Percentiles rank a stretch among this genome's conserved stretches.
Evolutionary conservation across 129 eudicot genomes (phyloP).

Genomic region (Tagetes erecta): DNA sequence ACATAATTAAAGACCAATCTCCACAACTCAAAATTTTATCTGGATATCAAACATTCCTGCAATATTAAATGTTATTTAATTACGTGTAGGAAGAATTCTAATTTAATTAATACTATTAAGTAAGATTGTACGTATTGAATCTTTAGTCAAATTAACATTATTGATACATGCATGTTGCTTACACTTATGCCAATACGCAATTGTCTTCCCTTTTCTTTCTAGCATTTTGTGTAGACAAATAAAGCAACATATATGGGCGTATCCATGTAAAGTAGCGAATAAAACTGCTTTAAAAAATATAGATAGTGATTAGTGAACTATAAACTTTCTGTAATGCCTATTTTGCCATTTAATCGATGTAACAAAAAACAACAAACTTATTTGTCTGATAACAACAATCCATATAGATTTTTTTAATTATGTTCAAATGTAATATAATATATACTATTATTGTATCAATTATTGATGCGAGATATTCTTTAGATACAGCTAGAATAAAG

Average conservation of each 20-base stretch:
- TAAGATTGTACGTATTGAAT: not conserved
- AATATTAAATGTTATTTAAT: not conserved
- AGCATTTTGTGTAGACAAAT: too few relatives aligned
- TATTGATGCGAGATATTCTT: not conserved
- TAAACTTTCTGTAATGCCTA: not conserved
- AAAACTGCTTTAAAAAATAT: too few relatives aligned
- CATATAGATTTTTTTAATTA: not conserved
- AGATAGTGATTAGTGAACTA: too few relatives aligned
- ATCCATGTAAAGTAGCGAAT: not conserved
- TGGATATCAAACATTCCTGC: too few relatives aligned
- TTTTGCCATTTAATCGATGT: not conserved
- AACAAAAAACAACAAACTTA: too few relatives aligned
- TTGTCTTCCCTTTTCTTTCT: not conserved
- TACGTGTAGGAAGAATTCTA: too few relatives aligned
- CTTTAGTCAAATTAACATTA: not conserved
- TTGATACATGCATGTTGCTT: constrained; percentile 5
- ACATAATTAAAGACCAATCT: too few relatives aligned
- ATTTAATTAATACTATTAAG: not conserved
- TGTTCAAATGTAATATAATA: not conserved
- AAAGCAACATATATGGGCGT: not conserved
- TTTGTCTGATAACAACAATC: not conserved
- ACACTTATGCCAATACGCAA: not conserved
- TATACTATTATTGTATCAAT: not conserved
- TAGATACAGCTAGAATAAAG: too few relatives aligned
- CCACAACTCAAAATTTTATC: not conserved